A percentile compares a stretch with the other conserved stretches of the same genome.
Evolutionary conservation across 2,329 filamentous ascomycete genomes (phyloP).

Genomic region (Ploettnerulaceae sp.): DNA sequence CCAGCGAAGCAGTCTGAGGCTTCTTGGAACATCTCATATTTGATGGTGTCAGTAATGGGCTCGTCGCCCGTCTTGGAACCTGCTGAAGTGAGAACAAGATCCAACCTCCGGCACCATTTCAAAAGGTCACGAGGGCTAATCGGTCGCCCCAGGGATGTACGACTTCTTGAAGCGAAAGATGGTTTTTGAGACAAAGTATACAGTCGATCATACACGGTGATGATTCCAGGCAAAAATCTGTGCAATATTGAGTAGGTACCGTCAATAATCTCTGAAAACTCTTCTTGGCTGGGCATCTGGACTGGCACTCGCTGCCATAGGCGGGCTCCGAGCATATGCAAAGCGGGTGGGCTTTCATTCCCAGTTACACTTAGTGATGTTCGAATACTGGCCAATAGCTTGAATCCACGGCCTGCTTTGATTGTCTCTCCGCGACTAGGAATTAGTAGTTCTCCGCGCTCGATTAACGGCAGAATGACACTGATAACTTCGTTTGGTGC

Average conservation of each 20-base stretch:
- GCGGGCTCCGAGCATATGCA: conserved; percentile 71
- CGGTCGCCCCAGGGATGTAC: conserved; percentile 46
- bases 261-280: conserved; percentile 70
- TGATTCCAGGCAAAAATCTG: conserved; percentile 54
- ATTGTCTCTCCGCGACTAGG: conserved; percentile 85
- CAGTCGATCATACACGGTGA: conserved; percentile 54
- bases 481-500: conserved; percentile 94
- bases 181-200: conserved; percentile 40
- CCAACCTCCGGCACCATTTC: conserved; percentile 82
- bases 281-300: conserved; percentile 57
- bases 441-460: conserved; percentile 84
- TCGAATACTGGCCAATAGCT: conserved; percentile 86
- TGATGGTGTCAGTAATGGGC: conserved; percentile 63
- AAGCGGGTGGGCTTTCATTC: conserved; percentile 59
- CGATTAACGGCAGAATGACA: conserved; percentile 85
- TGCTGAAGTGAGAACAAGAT: conserved; percentile 55
- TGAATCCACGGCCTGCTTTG: conserved; percentile 77
- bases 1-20: conserved; percentile 89
- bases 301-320: conserved; percentile 81
- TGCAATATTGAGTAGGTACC: conserved; percentile 66
- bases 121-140: conserved; percentile 74
- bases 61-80: conserved; percentile 64
- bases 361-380: conserved; percentile 66
- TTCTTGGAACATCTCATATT: conserved; percentile 88
- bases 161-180: conserved; percentile 43